Evolutionary conservation across 805 yeast species (phyloP), one percentile per base, ranked within the genome.

Genomic region (Yarrowia bubula): DNA sequence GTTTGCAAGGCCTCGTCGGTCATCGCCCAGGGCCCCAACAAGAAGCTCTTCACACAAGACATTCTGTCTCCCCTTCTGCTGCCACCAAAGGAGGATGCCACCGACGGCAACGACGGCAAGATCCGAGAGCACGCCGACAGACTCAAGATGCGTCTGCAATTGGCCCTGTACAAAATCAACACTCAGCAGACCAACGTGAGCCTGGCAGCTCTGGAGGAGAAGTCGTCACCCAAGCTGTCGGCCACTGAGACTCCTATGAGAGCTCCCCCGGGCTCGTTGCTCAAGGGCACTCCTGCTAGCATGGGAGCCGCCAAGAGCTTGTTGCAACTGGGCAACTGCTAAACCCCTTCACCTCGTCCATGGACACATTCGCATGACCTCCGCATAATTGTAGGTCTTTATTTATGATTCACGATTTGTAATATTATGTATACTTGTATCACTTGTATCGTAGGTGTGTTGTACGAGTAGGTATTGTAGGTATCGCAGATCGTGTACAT

Each of bases 131-230:
- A 58, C 35, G 65, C 65, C 15, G 57, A 48, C 31, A n/a, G 57
- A 8, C 47, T 61, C 44, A 61, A 61, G 28, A 61, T 61, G 65
- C 65, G 65, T 5, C 65, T 61, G 0, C 57, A 48, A 38, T 32
- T 61, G 57, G 65, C 65, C 18, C 57, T 47, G 13, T 61, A 61
- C 65, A 61, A 61, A 61, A 48, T 61, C 46, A 38, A 48, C 46
- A 61, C 65, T 32, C 35, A 61, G 14, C 65, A 61, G 47, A 61
- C 57, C 44, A 46, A 39, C 38, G 64, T 58, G 43, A 33, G 43
- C 33, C 28, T 58, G 35, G 50, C 43, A 22, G 58, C 65, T 2
- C 38, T 61, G 32, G 47, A 61, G 33, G 39, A 35, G 31, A 39
- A 41, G 7, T 33, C 42, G 7, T 33, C 39, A 11, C 22, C 51